A percentile compares a stretch with the other conserved stretches of the same genome.
These are phyloP conservation scores for Coniochaeta ligniaria DNA, from an alignment of 2,329 filamentous ascomycete species.

Conservation along the genomic window DNA sequence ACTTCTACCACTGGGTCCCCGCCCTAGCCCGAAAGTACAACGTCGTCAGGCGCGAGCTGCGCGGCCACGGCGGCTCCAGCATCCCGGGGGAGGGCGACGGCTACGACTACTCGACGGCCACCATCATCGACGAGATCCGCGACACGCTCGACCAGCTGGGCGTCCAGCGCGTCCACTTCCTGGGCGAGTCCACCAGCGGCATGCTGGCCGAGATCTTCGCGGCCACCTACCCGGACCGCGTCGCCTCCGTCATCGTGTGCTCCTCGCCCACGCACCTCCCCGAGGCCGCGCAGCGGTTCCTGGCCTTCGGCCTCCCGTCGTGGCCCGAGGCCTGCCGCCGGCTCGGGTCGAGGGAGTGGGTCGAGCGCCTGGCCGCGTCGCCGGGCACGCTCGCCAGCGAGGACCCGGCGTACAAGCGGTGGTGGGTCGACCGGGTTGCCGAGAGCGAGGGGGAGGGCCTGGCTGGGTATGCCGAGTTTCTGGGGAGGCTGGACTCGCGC, in stretches of 20 bases:
- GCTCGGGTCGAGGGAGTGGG: neutral
- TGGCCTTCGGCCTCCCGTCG: neutral
- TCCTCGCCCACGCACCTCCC: neutral
- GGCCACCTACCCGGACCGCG: neutral
- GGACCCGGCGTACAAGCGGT: neutral
- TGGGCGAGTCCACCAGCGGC: neutral
- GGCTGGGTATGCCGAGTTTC: neutral
- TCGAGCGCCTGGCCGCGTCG: neutral
- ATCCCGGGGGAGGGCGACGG: neutral
- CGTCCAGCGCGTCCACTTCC: neutral
- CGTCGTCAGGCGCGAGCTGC: neutral
- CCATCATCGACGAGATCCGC: neutral
- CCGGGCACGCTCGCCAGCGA: neutral
- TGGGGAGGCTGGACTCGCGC: neutral
- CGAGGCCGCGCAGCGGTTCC: neutral
- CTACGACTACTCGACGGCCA: neutral
- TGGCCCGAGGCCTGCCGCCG: neutral
- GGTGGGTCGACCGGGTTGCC: neutral
- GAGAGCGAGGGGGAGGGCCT: neutral
- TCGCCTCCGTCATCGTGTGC: neutral
- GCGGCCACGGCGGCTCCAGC: neutral
- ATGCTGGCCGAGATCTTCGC: neutral
- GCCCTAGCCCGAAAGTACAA: neutral
- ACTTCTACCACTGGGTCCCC: slow-evolving; percentile 1
- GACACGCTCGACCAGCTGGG: neutral